Evolutionary conservation across 305 asterid genomes (phyloP).

Genomic region (Solanum chacoense): DNA sequence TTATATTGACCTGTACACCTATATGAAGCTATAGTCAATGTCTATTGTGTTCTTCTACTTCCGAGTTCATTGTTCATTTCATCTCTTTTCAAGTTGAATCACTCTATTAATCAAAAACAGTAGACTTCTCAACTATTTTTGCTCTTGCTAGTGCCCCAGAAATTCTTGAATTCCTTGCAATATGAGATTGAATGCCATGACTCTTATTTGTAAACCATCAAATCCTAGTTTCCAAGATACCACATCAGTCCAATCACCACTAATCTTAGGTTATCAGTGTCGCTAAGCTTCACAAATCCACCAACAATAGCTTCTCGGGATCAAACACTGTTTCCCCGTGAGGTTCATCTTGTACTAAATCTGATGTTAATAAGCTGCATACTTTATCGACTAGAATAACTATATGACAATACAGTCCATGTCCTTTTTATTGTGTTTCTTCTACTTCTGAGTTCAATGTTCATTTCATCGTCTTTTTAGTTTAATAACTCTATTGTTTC

Average conservation of each 20-base stretch:
- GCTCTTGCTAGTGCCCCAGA: conserved; percentile 4
- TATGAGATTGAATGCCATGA: not conserved
- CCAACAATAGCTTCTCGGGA: not conserved
- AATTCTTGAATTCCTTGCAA: not conserved
- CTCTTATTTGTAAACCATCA: not conserved
- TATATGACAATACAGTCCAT: not conserved
- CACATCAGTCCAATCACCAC: not conserved
- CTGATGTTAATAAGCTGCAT: not conserved
- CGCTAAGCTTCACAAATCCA: too few species aligned
- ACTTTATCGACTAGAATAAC: not conserved
- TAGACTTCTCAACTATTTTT: conserved; percentile 1
- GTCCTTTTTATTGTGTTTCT: not conserved
- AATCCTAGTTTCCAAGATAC: not conserved
- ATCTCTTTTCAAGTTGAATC: not conserved
- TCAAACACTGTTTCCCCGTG: not conserved
- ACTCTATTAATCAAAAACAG: not conserved
- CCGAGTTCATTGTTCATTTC: not conserved
- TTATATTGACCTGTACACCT: not conserved
- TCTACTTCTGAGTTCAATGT: not conserved
- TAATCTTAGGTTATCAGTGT: not conserved
- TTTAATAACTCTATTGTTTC: not conserved
- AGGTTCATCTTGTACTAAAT: not conserved
- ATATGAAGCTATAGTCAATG: not conserved
- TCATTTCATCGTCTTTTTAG: not conserved
- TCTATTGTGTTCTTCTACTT: not conserved